Conservation (phyloP, 306 rosid genomes). For the Senna tora region DNA sequence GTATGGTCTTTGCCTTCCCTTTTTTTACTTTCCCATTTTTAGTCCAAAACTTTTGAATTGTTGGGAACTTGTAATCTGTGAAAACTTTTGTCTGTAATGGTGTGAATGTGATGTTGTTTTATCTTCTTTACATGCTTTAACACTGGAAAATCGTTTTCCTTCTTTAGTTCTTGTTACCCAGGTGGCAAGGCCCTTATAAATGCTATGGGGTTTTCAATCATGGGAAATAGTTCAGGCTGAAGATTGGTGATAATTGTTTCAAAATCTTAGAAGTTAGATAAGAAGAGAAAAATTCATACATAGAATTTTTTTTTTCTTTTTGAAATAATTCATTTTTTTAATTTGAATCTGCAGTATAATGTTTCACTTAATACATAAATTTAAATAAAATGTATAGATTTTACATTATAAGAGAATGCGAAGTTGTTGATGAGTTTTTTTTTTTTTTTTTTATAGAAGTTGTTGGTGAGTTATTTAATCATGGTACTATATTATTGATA, state of each 20-base stretch:
- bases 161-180: background rate
- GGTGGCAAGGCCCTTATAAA: background rate
- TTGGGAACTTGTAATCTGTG: conserved; percentile 5
- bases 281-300: background rate
- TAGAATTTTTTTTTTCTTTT: background rate
- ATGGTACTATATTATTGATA: conserved; percentile 1
- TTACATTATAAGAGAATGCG: background rate
- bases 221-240: background rate
- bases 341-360: background rate
- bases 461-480: background rate
- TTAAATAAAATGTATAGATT: background rate
- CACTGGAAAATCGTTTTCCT: conserved; percentile 2
- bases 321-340: background rate
- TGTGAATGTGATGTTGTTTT: background rate
- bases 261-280: background rate
- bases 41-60: background rate
- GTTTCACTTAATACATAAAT: background rate
- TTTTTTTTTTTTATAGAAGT: too few relatives aligned
- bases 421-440: background rate
- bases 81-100: background rate
- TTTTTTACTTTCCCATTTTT: conserved; percentile 15
- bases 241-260: background rate
- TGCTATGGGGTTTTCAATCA: background rate
- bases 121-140: conserved; percentile 13
- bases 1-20: conserved; percentile 52